Base-by-base conservation (phyloP, 331 rosid species). In the Acacia pycnantha region DNA sequence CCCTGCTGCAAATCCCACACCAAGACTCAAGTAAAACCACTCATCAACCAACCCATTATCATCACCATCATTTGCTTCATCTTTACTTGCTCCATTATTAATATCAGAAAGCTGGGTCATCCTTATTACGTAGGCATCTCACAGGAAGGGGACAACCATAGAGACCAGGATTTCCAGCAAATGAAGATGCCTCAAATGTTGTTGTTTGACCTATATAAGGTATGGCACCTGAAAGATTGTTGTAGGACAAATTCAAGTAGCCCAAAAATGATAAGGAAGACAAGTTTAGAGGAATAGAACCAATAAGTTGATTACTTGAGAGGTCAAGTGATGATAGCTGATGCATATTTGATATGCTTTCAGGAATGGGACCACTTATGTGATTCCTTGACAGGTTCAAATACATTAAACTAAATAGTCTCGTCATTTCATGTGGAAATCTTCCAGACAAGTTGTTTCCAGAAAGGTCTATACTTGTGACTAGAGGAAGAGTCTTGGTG, bases 1-100 rank as follows among this genome's bases (percentile, higher is more conserved):
- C 9, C 90, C 88, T 21, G 82, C 79, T 61, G 88, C 90, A 78
- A 87, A 87, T 43, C 91, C 94, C 24, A 90, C 66, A 51, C 94
- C 91, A 84, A 85, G 81, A 65, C 91, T 85, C 76, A 87, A 40
- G 82, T 87, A 88, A 81, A 90, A 87, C 90, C 89, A 80, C 4
- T 78, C 54, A 47, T 89, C 89, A 64, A 82, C n/a, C 13, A 87
- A 15, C 35, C 44, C 81, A 29, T 24, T 66, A 35, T 76, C 78
- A 29, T 58, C 81, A 43, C 31, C 70, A 35, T 65, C 70, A 31
- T 24, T 2, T 16, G 24, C 50, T 24, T 48, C 51, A 4, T 35
- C 76, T 6, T 35, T 35, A 35, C 11, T 19, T 2, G 53, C 48
- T 69, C 58, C 54, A 27, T 81, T 66, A 9, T 74, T 65, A 6